Evolutionary conservation across 2,329 filamentous ascomycete genomes (phyloP).

Genomic region (Clonostachys rosea): DNA sequence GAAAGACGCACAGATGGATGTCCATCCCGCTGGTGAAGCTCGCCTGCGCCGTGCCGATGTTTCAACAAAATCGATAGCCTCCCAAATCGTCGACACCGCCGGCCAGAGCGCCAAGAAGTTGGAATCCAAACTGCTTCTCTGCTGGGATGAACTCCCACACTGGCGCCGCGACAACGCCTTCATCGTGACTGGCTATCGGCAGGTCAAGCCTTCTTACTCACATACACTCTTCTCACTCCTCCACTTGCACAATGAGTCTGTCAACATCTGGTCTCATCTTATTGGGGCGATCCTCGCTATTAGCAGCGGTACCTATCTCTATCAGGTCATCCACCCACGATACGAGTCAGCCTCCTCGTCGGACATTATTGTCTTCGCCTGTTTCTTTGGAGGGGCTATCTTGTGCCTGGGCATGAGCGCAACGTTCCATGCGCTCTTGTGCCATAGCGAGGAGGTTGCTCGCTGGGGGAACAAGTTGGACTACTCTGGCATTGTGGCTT

Average conservation of each 20-base stretch:
- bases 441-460: slow-evolving; percentile 75
- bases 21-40: background rate
- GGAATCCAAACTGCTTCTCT: slow-evolving; percentile 23
- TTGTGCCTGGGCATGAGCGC: slow-evolving; percentile 77
- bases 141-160: slow-evolving; percentile 52
- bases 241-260: slow-evolving; percentile 56
- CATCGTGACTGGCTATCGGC: slow-evolving; percentile 50
- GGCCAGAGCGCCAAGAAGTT: background rate
- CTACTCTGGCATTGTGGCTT: slow-evolving; percentile 85
- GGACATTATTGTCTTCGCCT: slow-evolving; percentile 70
- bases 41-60: background rate
- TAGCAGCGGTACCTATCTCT: slow-evolving; percentile 44
- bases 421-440: slow-evolving; percentile 78
- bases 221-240: slow-evolving; percentile 40
- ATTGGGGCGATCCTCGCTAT: slow-evolving; percentile 60
- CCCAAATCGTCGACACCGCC: background rate
- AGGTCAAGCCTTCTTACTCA: slow-evolving; percentile 40
- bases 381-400: slow-evolving; percentile 74
- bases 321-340: slow-evolving; percentile 54
- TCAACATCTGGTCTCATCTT: slow-evolving; percentile 61
- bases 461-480: slow-evolving; percentile 90
- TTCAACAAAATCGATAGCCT: background rate
- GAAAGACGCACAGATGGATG: too few relatives aligned
- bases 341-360: slow-evolving; percentile 56
- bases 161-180: slow-evolving; percentile 58